Evolutionary conservation across 306 rosid species (phyloP), one percentile per base, ranked within the genome.

Genomic region (Styphnolobium japonicum): DNA sequence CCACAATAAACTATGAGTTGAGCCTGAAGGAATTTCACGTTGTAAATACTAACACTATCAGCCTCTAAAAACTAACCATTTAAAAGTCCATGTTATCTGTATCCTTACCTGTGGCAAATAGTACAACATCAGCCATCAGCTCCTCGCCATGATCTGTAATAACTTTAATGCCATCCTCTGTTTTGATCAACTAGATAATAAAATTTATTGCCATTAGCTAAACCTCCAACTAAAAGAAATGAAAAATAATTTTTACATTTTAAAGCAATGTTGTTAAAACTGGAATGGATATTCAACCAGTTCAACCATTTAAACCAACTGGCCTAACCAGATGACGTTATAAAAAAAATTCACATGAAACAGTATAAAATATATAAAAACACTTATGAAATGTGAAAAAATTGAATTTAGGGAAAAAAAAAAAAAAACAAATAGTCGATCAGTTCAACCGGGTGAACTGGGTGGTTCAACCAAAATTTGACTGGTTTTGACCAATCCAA

Each of bases 71-170:
- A 42, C 36, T 6, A n/a, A 29, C 4, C 46, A 65, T 14, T 52
- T 18, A 27, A 33, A 66, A 58, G 71, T 65, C 5, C n/a, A 67
- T 40, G 40, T 52, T 25, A 57, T 64, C 43, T 21, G 71, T 39
- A 74, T 85, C 49, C 80, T 85, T 90, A 95, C 98, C 98, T 21
- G 98, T 95, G 76, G 98, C 98, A 58, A 95, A 93, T 78, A 95
- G 80, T 9, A 95, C 98, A 84, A 78, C 98, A 89, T 95, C 98
- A 1, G 90, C 92, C 51, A 90, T 53, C 84, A 95, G 85, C 81
- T 95, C 98, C 84, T 91, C 97, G 1, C 98, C 98, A 49, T 95
- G 98, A 84, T 95, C 98, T 16, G 98, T 92, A 66, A 63, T 83
- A 84, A 76, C 98, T 87, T 86, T 95, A 79, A 95, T 86, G 75